These are phyloP conservation scores for Phellopilus nigrolimitatus DNA, from an alignment of 1,284 basidiomycete genomes.

Conservation along the genomic window DNA sequence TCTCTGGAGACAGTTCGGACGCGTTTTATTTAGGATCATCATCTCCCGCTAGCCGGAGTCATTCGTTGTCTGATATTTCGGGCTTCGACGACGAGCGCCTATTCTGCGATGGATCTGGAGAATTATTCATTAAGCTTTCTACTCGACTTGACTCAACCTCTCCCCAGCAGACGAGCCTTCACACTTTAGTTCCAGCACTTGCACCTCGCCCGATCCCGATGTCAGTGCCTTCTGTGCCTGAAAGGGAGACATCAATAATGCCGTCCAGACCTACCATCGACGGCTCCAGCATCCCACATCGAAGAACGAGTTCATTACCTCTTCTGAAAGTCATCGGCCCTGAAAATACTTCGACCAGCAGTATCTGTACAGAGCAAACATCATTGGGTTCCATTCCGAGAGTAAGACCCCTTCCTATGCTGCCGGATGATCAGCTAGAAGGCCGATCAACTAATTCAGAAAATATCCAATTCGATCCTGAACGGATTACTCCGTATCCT, in stretches of 20 bases:
- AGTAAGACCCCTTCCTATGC: too few relatives aligned
- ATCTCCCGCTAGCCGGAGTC: too few relatives aligned
- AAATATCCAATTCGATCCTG: too few relatives aligned
- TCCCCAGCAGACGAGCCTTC: not conserved
- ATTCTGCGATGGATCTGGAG: not conserved
- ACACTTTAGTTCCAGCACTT: not conserved
- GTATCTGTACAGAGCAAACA: not conserved
- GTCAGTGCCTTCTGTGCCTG: not conserved
- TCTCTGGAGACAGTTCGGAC: too few relatives aligned
- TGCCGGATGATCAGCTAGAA: too few relatives aligned
- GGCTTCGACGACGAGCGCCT: slow-evolving; percentile 5
- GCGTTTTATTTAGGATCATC: too few relatives aligned
- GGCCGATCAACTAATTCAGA: too few relatives aligned
- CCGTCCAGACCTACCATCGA: not conserved
- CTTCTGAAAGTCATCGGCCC: not conserved
- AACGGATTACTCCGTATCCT: too few relatives aligned
- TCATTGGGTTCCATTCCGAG: too few relatives aligned
- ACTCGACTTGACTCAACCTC: not conserved
- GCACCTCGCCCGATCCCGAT: not conserved
- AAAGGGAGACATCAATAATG: not conserved
- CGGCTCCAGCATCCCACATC: not conserved
- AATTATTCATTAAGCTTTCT: not conserved
- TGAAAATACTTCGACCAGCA: not conserved
- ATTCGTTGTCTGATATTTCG: not conserved
- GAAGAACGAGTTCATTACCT: not conserved